Evolutionary conservation across 2,329 filamentous ascomycete genomes (phyloP).

Genomic region (Aspergillus novoparasiticus): DNA sequence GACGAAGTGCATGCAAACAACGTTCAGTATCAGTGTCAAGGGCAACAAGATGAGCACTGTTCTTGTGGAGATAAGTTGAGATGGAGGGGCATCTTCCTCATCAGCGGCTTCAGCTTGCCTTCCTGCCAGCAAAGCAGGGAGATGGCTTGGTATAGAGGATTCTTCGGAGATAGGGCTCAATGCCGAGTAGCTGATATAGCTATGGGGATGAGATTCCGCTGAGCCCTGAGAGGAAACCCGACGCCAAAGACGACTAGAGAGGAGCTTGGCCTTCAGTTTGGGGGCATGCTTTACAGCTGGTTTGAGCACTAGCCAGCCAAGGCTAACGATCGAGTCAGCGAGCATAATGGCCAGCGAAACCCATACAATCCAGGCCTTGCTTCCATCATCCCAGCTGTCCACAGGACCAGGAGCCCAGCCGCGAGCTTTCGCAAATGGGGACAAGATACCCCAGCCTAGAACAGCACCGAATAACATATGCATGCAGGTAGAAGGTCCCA

Average conservation of each 20-base stretch:
- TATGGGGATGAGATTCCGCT: slow-evolving; percentile 21
- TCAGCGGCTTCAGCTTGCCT: slow-evolving; percentile 31
- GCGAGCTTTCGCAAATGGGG: slow-evolving; percentile 79
- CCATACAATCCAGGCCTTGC: slow-evolving; percentile 99
- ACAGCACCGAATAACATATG: slow-evolving; percentile 93
- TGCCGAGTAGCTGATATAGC: slow-evolving; percentile 35
- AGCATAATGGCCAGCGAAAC: slow-evolving; percentile 95
- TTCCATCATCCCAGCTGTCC: slow-evolving; percentile 85
- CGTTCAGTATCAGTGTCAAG: slow-evolving; percentile 76
- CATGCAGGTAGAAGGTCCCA: slow-evolving; percentile 91
- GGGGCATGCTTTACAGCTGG: slow-evolving; percentile 59
- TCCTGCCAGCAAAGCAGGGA: slow-evolving; percentile 4
- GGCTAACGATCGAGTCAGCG: slow-evolving; percentile 84
- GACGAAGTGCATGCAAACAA: slow-evolving; percentile 76
- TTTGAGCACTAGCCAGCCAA: slow-evolving; percentile 73
- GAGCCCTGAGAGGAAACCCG: slow-evolving; percentile 28
- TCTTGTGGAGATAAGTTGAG: slow-evolving; percentile 75
- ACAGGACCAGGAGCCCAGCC: slow-evolving; percentile 91
- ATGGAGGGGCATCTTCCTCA: slow-evolving; percentile 73
- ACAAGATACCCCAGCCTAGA: slow-evolving; percentile 87
- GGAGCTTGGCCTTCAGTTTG: slow-evolving; percentile 30
- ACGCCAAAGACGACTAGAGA: slow-evolving; percentile 32
- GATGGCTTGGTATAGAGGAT: slow-evolving; percentile 16
- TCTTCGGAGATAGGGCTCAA: slow-evolving; percentile 28
- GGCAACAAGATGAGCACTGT: slow-evolving; percentile 75